Base-by-base conservation (phyloP, 345 rosid genomes). In the Gossypium raimondii region DNA sequence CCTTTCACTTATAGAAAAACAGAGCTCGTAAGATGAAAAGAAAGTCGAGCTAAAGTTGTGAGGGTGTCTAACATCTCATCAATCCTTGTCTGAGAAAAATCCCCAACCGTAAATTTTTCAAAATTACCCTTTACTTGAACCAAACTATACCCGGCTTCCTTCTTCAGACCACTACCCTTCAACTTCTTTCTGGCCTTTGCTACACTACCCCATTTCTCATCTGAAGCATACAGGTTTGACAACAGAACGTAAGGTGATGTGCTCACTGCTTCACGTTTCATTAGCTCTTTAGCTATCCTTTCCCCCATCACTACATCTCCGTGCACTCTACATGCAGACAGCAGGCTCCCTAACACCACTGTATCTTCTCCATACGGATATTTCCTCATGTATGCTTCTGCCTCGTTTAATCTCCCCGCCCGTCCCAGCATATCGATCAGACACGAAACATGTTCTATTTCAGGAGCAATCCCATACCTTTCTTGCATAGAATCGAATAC, bases 381-480 rank as follows among this genome's bases (percentile, higher is more conserved):
- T 55, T 66, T 84, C 68, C 68, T 77, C 50, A 81, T 52, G 78
- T 83, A 78, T 55, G 82, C 84, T 74, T 84, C 86, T 51, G 92
- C 94, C 68, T 87, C 82, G 0, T 13, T 25, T 67, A 90, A 74
- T 83, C 85, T 85, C 65, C 94, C 92, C 17, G 89, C 87, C 47
- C 94, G 82, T 76, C 94, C 94, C 76, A 88, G 71, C 81, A 90
- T 55, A 81, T 88, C 92, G 25, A 88, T 77, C 43, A 90, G 84
- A 80, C 92, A 83, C 58, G 91, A 81, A 79, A 88, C 83, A 81
- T 88, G 92, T 65, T 88, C 89, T 50, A 83, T 58, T 25, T 83
- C 76, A 63, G 92, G 88, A 57, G 81, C 59, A 72, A 90, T 82
- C 47, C 85, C 81, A 20, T 81, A 85, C 13, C 72, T 75, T 72